A percentile compares a stretch with the other conserved stretches of the same genome.
These are phyloP conservation scores for Striga asiatica DNA, from an alignment of 257 asterid species.

Conservation along the genomic window DNA sequence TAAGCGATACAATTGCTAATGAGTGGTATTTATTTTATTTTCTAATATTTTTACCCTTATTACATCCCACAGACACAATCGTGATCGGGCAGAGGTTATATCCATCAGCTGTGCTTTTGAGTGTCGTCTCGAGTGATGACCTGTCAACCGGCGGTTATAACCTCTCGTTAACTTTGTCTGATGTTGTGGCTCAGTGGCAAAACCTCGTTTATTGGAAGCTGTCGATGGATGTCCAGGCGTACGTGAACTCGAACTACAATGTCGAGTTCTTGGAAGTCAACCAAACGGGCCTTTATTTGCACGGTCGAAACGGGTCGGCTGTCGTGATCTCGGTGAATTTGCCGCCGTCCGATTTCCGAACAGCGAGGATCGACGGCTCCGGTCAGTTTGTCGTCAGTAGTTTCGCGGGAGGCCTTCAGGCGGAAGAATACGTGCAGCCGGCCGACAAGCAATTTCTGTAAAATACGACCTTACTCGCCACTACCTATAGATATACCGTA, in stretches of 20 bases:
- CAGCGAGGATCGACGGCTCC: constrained; percentile 34
- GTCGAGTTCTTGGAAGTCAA: constrained; percentile 33
- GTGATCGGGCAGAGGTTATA: constrained; percentile 45
- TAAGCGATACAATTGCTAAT: too few species aligned
- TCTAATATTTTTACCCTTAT: too few species aligned
- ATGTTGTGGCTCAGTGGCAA: constrained; percentile 40
- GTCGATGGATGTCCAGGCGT: constrained; percentile 41
- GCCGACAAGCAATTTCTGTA: too few species aligned
- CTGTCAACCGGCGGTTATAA: constrained; percentile 34
- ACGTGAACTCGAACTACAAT: constrained; percentile 16
- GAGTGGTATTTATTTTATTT: too few species aligned
- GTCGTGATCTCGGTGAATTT: constrained; percentile 32
- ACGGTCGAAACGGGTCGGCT: constrained; percentile 31
- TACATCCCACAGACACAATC: constrained; percentile 58
- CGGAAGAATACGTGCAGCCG: constrained; percentile 35
- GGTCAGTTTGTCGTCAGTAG: constrained; percentile 48
- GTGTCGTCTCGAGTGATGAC: constrained; percentile 31
- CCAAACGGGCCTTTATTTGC: constrained; percentile 46
- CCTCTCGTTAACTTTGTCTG: constrained; percentile 32
- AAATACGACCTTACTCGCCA: too few species aligned
- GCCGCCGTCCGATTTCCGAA: constrained; percentile 29
- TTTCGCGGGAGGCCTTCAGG: constrained; percentile 20
- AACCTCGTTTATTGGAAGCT: constrained; percentile 41
- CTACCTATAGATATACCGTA: too few species aligned
- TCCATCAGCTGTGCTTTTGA: constrained; percentile 18